Conservation (phyloP, 257 asterid genomes). For the Solanum etuberosum region DNA sequence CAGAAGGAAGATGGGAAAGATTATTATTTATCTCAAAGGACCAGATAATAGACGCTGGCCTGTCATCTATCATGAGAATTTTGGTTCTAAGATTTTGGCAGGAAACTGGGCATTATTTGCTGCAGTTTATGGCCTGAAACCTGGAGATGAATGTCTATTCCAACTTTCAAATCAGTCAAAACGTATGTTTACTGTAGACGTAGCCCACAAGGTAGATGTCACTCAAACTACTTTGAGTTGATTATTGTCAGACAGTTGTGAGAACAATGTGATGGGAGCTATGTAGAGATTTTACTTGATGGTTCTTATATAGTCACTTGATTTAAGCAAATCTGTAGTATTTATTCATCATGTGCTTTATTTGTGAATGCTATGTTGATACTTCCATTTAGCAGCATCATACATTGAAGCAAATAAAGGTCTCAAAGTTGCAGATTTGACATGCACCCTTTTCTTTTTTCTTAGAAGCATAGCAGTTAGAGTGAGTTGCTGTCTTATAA, state of each 20-base stretch:
- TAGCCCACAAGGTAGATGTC: neutral
- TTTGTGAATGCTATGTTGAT: neutral
- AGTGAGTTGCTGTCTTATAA: neutral
- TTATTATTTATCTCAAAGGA: constrained; percentile 1
- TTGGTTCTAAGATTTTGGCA: neutral
- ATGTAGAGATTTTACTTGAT: neutral
- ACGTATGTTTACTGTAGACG: neutral
- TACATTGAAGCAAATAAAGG: neutral
- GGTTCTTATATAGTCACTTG: neutral
- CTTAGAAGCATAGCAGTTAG: neutral
- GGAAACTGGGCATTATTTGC: constrained; percentile 6
- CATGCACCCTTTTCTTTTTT: neutral
- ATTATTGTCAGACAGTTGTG: neutral
- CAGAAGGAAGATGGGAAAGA: neutral
- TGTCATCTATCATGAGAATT: neutral
- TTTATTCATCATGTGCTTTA: neutral
- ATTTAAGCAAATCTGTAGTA: neutral
- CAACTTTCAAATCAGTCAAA: neutral
- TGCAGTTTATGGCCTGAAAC: neutral
- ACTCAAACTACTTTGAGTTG: neutral
- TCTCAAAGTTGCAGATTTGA: neutral
- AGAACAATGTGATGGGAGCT: neutral
- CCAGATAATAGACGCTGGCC: constrained; percentile 2
- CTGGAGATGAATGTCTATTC: constrained; percentile 11
- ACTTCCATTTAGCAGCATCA: neutral